Evolutionary conservation across 1,139 yeast species (phyloP).

Genomic region (Suhomyces anneliseae): DNA sequence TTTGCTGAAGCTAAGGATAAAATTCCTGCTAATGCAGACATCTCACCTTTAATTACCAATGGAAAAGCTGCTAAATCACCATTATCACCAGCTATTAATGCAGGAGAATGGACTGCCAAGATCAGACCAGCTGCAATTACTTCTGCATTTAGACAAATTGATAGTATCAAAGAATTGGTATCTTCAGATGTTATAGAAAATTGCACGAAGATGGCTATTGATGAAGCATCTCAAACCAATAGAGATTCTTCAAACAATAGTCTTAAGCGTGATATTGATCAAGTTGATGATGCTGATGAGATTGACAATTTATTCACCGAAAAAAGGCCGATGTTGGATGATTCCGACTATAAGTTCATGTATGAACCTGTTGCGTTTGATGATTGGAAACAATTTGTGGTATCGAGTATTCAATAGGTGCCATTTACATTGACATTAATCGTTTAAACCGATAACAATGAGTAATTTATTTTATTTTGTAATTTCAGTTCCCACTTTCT

Average conservation of each 20-base stretch:
- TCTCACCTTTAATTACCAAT: conserved; percentile 22
- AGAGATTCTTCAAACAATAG: conserved; percentile 4
- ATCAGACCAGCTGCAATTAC: conserved; percentile 47
- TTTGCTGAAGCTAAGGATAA: conserved; percentile 15
- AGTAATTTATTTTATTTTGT: neutral
- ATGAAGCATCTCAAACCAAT: conserved; percentile 8
- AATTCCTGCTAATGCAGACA: conserved; percentile 35
- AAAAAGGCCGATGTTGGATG: conserved; percentile 31
- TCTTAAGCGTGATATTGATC: conserved; percentile 27
- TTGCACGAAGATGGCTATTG: conserved; percentile 23
- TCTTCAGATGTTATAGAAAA: conserved; percentile 31
- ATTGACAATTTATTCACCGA: conserved; percentile 39
- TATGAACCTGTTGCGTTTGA: conserved; percentile 40
- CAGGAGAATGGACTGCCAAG: conserved; percentile 46
- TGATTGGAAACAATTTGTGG: conserved; percentile 38
- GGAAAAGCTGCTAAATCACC: conserved; percentile 36
- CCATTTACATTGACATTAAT: neutral
- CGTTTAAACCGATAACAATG: neutral
- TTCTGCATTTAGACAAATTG: conserved; percentile 49
- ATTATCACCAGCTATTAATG: conserved; percentile 28
- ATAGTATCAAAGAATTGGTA: conserved; percentile 33
- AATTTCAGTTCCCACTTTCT: neutral
- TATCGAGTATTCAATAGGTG: conserved; percentile 18
- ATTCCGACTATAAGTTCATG: conserved; percentile 24
- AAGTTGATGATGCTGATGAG: conserved; percentile 27